Evolutionary conservation across 1,284 basidiomycete genomes (phyloP).

Genomic region (Somion occarium): DNA sequence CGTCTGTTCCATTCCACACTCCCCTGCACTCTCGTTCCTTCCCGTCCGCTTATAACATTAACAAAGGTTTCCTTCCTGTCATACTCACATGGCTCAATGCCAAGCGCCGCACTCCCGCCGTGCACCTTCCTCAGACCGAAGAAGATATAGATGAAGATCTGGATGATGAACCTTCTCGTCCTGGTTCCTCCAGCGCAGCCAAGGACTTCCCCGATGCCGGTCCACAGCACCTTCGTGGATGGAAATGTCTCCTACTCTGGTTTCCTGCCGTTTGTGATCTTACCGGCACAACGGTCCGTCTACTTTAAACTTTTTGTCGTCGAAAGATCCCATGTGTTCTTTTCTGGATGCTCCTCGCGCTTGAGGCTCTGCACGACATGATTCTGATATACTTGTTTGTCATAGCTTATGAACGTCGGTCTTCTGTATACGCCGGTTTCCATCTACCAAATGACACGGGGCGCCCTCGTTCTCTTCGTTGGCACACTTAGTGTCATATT

Average conservation of each 20-base stretch:
- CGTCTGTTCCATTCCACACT: slow-evolving; percentile 13
- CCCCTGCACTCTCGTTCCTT: slow-evolving; percentile 21
- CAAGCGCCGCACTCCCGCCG: slow-evolving; percentile 38
- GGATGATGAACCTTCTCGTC: slow-evolving; percentile 8
- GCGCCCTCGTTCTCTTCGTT: slow-evolving; percentile 95
- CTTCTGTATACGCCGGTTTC: slow-evolving; percentile 95
- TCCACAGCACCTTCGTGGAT: slow-evolving; percentile 52
- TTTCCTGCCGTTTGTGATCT: slow-evolving; percentile 87
- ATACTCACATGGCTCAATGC: slow-evolving; percentile 60
- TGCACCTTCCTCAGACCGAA: slow-evolving; percentile 51
- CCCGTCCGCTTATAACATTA: slow-evolving; percentile 16
- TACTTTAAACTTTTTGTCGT: slow-evolving; percentile 8
- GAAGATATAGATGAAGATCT: slow-evolving; percentile 30
- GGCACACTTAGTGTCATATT: slow-evolving; percentile 92
- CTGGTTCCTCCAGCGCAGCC: slow-evolving; percentile 15
- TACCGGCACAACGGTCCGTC: slow-evolving; percentile 77
- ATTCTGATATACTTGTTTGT: background rate
- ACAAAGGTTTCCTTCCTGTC: slow-evolving; percentile 77
- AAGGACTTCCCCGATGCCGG: slow-evolving; percentile 33
- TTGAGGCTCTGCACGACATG: background rate
- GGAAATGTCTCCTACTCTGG: slow-evolving; percentile 75
- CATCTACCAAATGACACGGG: slow-evolving; percentile 98
- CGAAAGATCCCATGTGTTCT: background rate
- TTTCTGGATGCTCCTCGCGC: background rate
- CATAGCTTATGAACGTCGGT: slow-evolving; percentile 89